Evolutionary conservation across 257 asterid species (phyloP).

Genomic region (Anisodus tanguticus): DNA sequence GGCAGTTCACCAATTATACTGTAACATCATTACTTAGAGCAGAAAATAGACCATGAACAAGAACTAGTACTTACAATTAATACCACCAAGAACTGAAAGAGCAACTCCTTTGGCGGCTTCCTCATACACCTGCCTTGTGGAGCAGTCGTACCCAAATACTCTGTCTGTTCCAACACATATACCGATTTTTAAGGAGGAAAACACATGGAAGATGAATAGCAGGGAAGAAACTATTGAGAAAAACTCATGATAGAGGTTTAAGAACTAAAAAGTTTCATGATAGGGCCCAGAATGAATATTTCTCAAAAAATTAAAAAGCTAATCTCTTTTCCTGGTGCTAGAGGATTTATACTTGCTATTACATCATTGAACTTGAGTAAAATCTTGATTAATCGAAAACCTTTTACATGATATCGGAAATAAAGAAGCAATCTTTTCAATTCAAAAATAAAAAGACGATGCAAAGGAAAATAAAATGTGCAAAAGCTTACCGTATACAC

Average conservation of each 20-base stretch:
- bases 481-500: conserved; percentile 62
- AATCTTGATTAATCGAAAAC: neutral
- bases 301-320: neutral
- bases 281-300: neutral
- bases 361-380: neutral
- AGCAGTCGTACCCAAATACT: conserved; percentile 62
- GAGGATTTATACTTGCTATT: neutral
- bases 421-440: neutral
- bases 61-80: conserved; percentile 69
- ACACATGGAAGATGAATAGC: neutral
- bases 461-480: neutral
- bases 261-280: neutral
- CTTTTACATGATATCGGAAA: neutral
- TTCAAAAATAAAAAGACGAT: neutral
- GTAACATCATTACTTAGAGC: conserved; percentile 30
- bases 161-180: conserved; percentile 54
- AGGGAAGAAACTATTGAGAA: neutral
- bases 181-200: neutral
- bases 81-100: conserved; percentile 79
- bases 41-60: neutral
- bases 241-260: neutral
- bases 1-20: conserved; percentile 45
- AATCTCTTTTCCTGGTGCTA: neutral
- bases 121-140: conserved; percentile 76
- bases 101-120: conserved; percentile 84